A percentile compares a stretch with the other conserved stretches of the same genome.
Conservation (phyloP, 768 basidiomycete genomes). For the Coprinopsis marcescibilis region DNA sequence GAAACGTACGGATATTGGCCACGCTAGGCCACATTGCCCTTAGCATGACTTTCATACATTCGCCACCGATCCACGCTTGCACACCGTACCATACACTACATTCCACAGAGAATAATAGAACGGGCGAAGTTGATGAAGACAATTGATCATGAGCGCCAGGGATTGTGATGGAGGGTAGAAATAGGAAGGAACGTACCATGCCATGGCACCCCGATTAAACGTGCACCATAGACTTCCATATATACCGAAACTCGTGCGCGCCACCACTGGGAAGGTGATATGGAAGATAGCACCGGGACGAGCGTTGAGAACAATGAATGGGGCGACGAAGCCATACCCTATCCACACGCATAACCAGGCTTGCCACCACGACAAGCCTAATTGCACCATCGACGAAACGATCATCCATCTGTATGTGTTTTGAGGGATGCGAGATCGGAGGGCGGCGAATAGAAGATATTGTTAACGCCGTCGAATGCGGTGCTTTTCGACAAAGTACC, state of each 20-base stretch:
- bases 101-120: not conserved
- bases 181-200: constrained; percentile 42
- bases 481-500: no score
- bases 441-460: no score
- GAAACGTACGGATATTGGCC: constrained; percentile 52
- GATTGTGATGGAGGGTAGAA: not conserved
- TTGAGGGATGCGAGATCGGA: constrained; percentile 6
- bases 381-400: constrained; percentile 66
- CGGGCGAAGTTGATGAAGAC: not conserved
- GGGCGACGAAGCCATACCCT: constrained; percentile 52
- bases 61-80: constrained; percentile 78
- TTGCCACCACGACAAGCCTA: constrained; percentile 79
- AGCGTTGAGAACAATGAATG: constrained; percentile 73
- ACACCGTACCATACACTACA: constrained; percentile 72
- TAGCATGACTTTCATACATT: constrained; percentile 70
- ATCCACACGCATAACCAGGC: constrained; percentile 79
- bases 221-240: constrained; percentile 78
- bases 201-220: constrained; percentile 70
- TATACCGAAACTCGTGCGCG: constrained; percentile 71
- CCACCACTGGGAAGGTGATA: constrained; percentile 70
- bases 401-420: constrained; percentile 61
- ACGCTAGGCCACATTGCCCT: constrained; percentile 73
- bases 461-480: no score
- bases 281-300: constrained; percentile 74
- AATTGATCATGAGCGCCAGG: not conserved